Evolutionary conservation across 2,329 filamentous ascomycete species (phyloP), one percentile per base, ranked within the genome.

Genomic region (Colletotrichum cordylinicola): DNA sequence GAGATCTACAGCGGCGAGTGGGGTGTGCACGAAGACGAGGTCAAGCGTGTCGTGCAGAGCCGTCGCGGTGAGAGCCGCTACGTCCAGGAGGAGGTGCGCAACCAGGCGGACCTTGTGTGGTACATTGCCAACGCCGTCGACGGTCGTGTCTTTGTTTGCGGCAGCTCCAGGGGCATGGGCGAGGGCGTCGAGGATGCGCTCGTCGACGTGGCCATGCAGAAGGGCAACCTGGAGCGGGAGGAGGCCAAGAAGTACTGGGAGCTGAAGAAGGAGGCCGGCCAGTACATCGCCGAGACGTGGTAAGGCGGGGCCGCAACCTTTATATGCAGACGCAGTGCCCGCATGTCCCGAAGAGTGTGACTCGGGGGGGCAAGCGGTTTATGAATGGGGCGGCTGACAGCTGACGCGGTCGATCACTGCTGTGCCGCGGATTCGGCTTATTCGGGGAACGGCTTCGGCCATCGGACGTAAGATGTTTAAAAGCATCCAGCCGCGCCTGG

Each of bases 1-100:
- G 97, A 99, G 86, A 93, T 99, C 55, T 99, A 99, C 88, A 95
- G 93, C 74, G 97, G 97, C 79, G 97, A 99, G 84, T 98, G 98
- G 91, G 97, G 97, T 66, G 95, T 97, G 3, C 94, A 98, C 81
- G 96, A 98, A 83, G 92, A 94, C 68, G 93, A 96, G 83, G 93
- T 96, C 67, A 96, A 96, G 86, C 94, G 92, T 56, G 94, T 97
- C 2, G 93, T 96, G 13, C 92, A 97, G 84, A 95, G 91, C 79
- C 93, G 93, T 68, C 90, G 89, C 65, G 94, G 94, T 61, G 94
- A 96, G 79, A 95, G 95, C 78, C 93, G 94, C 78, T 99, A 99
- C 82, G 97, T 99, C 3, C 97, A 99, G 83, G 97, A 99, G 81
- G 97, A 98, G 85, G 96, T 99, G 10, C 89, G 91, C 13, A 90